Percentiles rank a stretch among this genome's conserved stretches.
phyloP scores from a whole-genome alignment of 2,329 filamentous ascomycete species.

The Fusarium piperis region DNA sequence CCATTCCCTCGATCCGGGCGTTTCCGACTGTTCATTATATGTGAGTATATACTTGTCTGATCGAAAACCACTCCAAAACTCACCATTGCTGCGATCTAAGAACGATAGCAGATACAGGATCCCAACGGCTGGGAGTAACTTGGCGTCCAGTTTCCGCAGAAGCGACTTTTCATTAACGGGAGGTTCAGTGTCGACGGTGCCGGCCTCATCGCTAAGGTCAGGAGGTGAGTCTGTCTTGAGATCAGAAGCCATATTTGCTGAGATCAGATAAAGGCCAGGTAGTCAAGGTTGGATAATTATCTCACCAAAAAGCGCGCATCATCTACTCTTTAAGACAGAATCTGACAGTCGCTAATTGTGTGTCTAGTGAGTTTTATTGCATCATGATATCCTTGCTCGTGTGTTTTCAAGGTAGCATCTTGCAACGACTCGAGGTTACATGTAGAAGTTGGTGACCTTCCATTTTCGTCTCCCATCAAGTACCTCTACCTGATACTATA shows the following conservation, averaged over 20 bases:
- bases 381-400: constrained; percentile 19
- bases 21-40: constrained; percentile 61
- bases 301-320: accelerated
- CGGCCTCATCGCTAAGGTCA: constrained; percentile 34
- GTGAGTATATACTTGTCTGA: constrained; percentile 35
- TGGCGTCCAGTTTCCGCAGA: constrained; percentile 64
- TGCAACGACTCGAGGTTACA: background rate
- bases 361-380: constrained; percentile 1
- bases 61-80: constrained; percentile 29
- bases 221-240: constrained; percentile 13
- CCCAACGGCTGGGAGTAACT: constrained; percentile 63
- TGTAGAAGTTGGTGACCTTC: background rate
- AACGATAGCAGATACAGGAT: constrained; percentile 66
- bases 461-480: background rate
- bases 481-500: background rate
- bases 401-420: constrained; percentile 3
- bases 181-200: constrained; percentile 1
- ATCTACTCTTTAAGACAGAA: background rate
- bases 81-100: constrained; percentile 67
- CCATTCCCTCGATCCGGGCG: constrained; percentile 65
- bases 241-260: background rate
- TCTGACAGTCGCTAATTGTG: background rate
- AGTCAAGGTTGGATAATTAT: background rate
- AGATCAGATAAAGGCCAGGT: no score
- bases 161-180: constrained; percentile 65